Conservation (phyloP, 2,329 filamentous ascomycete genomes). For the Neocatenulostroma microsporum region DNA sequence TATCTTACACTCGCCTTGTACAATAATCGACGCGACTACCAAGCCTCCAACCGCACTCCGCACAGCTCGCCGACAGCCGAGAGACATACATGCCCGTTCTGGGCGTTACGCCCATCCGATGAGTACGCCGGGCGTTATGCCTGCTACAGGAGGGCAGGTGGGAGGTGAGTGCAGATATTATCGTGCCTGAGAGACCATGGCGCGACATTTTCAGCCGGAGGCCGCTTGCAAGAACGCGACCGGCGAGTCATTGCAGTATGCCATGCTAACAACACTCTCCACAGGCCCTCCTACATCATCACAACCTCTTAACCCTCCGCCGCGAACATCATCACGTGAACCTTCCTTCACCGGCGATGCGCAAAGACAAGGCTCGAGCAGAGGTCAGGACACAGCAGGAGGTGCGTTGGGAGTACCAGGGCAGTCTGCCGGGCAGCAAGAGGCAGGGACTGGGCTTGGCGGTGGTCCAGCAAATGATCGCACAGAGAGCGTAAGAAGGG, state of each 20-base stretch:
- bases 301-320: slow-evolving; percentile 17
- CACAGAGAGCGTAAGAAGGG: slow-evolving; percentile 37
- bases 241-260: not conserved
- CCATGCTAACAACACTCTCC: slow-evolving; percentile 1
- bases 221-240: not conserved
- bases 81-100: not conserved
- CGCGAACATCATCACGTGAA: slow-evolving; percentile 14
- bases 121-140: slow-evolving; percentile 22
- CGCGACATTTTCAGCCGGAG: not conserved
- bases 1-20: no score
- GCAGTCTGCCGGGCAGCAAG: slow-evolving; percentile 10
- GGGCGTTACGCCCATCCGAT: slow-evolving; percentile 17
- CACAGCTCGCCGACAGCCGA: no score
- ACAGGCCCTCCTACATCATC: slow-evolving; percentile 17
- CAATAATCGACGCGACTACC: no score
- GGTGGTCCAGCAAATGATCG: slow-evolving; percentile 38
- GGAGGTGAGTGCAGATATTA: slow-evolving; percentile 17
- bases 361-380: slow-evolving; percentile 11
- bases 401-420: slow-evolving; percentile 11
- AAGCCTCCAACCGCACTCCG: no score
- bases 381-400: slow-evolving; percentile 6
- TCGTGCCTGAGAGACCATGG: not conserved
- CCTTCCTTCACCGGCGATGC: slow-evolving; percentile 11
- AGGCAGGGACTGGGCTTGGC: slow-evolving; percentile 33
- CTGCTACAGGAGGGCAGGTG: slow-evolving; percentile 16